phyloP scores from a whole-genome alignment of 257 asterid genomes.

The Nicotiana attenuata region DNA sequence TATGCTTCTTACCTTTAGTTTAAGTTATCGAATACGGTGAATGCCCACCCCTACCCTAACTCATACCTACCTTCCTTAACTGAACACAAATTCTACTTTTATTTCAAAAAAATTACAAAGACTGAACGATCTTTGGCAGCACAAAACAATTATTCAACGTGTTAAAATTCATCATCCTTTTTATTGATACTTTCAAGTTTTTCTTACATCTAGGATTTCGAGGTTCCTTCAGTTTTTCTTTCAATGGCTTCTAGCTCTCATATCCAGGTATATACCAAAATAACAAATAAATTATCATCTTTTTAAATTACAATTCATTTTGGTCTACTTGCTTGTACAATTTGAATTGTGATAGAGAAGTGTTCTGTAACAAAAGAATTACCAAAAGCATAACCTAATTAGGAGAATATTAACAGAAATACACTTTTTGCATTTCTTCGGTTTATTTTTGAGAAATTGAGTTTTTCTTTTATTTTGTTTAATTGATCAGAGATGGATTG shows the following conservation, averaged over 20 bases:
- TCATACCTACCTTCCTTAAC: not conserved
- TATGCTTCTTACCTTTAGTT: no score
- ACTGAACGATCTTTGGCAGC: not conserved
- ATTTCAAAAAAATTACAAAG: not conserved
- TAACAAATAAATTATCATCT: not conserved
- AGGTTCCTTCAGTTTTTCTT: not conserved
- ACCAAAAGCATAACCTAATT: not conserved
- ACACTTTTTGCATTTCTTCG: no score
- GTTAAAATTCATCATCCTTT: not conserved
- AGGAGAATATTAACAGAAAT: not conserved
- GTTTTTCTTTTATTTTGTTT: not conserved
- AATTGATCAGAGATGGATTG: conserved; percentile 55
- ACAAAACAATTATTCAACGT: no score
- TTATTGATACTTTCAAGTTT: not conserved
- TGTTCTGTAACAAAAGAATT: not conserved
- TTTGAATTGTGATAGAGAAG: not conserved
- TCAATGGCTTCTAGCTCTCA: conserved; percentile 23
- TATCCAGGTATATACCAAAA: conserved; percentile 45
- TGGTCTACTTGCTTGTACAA: not conserved
- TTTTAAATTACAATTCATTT: not conserved
- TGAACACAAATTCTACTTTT: not conserved
- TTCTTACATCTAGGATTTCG: not conserved
- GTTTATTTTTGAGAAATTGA: not conserved
- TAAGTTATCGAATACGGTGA: no score
- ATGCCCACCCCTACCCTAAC: no score